Conservation (phyloP, 768 basidiomycete species). For the Boletus subcaerulescens region DNA sequence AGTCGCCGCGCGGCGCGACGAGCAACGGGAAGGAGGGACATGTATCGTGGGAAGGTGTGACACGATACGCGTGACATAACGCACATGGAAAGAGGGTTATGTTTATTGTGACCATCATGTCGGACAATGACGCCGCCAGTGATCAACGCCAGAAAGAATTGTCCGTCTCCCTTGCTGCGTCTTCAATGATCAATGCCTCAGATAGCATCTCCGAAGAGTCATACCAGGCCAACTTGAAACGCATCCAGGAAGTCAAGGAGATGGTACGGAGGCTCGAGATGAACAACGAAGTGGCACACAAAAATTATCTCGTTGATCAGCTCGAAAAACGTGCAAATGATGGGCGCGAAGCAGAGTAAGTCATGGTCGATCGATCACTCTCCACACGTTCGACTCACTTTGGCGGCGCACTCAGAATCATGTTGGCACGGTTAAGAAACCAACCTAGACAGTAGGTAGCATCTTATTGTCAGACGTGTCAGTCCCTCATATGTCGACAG, state of each 20-base stretch:
- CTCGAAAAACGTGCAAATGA: constrained; percentile 37
- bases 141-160: constrained; percentile 10
- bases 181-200: constrained; percentile 24
- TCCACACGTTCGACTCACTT: background rate
- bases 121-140: constrained; percentile 9
- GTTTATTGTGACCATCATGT: constrained; percentile 10
- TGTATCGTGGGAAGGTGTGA: constrained; percentile 19
- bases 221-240: constrained; percentile 24
- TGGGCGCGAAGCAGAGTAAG: constrained; percentile 47
- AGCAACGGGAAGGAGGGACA: constrained; percentile 9
- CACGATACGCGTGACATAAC: constrained; percentile 14
- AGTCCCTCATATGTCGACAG: constrained; percentile 10
- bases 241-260: constrained; percentile 32
- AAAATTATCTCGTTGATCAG: constrained; percentile 34
- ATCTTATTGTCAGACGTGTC: background rate
- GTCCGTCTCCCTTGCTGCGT: constrained; percentile 19
- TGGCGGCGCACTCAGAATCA: constrained; percentile 13
- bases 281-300: constrained; percentile 42
- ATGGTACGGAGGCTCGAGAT: constrained; percentile 28
- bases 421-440: constrained; percentile 19
- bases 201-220: constrained; percentile 18
- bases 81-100: background rate
- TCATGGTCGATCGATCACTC: background rate
- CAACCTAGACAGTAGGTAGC: constrained; percentile 13
- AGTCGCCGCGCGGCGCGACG: too few relatives aligned